A percentile compares a stretch with the other conserved stretches of the same genome.
phyloP scores from a whole-genome alignment of 2,329 filamentous ascomycete genomes.

The Zarea fungicola region DNA sequence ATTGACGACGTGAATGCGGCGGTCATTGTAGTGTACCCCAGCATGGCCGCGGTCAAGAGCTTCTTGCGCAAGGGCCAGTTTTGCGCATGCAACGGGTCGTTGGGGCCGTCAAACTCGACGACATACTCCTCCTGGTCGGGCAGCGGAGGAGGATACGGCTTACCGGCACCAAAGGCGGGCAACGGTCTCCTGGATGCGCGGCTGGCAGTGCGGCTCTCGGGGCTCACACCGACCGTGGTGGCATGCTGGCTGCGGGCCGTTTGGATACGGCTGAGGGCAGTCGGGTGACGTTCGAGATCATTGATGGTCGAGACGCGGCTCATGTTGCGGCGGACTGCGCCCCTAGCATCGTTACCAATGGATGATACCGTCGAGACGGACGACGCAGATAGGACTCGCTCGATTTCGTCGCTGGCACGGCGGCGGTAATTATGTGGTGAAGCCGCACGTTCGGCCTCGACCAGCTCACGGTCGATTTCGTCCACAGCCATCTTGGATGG shows the following conservation, averaged over 20 bases:
- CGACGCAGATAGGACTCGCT: conserved; percentile 52
- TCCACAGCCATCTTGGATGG: conserved; percentile 37
- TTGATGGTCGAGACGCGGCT: conserved; percentile 58
- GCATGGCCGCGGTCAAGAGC: conserved; percentile 59
- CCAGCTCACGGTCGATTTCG: conserved; percentile 49
- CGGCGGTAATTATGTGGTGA: conserved; percentile 34
- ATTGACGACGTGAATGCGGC: conserved; percentile 70
- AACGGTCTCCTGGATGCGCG: conserved; percentile 54
- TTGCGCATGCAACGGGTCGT: conserved; percentile 80
- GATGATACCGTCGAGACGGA: conserved; percentile 46
- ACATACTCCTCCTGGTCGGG: conserved; percentile 72
- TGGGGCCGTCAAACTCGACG: conserved; percentile 76
- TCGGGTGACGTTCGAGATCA: conserved; percentile 65
- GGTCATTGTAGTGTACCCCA: conserved; percentile 69
- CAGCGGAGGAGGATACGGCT: conserved; percentile 64
- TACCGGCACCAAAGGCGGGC: conserved; percentile 67
- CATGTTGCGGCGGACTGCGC: conserved; percentile 41
- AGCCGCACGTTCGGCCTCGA: conserved; percentile 51
- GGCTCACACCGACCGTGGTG: conserved; percentile 58
- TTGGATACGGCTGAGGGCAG: conserved; percentile 64
- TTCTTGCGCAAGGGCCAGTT: conserved; percentile 83
- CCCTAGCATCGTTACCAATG: conserved; percentile 30
- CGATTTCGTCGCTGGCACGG: conserved; percentile 50
- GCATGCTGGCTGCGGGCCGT: conserved; percentile 67
- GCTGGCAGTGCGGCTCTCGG: conserved; percentile 31